Conservation (phyloP, 192 early-diverging fungal genomes). For the Phycomyces nitens region DNA sequence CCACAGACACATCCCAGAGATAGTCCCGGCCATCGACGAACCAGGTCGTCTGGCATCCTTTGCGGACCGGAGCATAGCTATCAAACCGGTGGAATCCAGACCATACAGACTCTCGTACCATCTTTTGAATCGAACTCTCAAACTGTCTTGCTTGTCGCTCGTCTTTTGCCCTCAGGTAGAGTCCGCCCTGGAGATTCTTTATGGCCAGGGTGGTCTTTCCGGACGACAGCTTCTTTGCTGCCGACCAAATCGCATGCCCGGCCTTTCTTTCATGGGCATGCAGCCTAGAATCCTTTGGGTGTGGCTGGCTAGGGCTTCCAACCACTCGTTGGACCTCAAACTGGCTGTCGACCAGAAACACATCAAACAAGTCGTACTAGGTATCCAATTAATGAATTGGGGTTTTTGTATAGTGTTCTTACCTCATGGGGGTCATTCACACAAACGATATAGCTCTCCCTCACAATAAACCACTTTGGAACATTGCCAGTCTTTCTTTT, state of each 20-base stretch:
- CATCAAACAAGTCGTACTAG: slow-evolving; percentile 41
- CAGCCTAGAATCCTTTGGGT: background rate
- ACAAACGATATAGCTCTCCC: slow-evolving; percentile 54
- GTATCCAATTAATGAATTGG: background rate
- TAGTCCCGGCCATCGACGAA: slow-evolving; percentile 76
- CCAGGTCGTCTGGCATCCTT: slow-evolving; percentile 57
- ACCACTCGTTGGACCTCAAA: slow-evolving; percentile 37
- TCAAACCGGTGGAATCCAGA: slow-evolving; percentile 53
- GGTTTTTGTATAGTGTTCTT: slow-evolving; percentile 26
- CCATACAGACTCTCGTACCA: slow-evolving; percentile 49
- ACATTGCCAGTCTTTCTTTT: slow-evolving; percentile 38
- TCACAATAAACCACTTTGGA: slow-evolving; percentile 67
- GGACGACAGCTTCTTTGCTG: background rate
- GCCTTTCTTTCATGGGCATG: background rate
- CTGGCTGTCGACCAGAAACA: slow-evolving; percentile 39
- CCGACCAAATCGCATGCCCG: background rate
- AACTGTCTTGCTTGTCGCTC: slow-evolving; percentile 61
- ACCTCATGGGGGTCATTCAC: slow-evolving; percentile 43
- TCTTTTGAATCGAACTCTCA: slow-evolving; percentile 52
- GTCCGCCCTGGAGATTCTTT: slow-evolving; percentile 56
- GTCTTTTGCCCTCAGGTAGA: slow-evolving; percentile 62
- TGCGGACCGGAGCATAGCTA: slow-evolving; percentile 73
- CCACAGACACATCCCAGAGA: slow-evolving; percentile 66
- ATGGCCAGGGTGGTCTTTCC: slow-evolving; percentile 47
- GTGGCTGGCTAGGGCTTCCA: slow-evolving; percentile 22